These are phyloP conservation scores for Plasmodium blacklocki DNA, from an alignment of 169 alveolate species.

Conservation along the genomic window DNA sequence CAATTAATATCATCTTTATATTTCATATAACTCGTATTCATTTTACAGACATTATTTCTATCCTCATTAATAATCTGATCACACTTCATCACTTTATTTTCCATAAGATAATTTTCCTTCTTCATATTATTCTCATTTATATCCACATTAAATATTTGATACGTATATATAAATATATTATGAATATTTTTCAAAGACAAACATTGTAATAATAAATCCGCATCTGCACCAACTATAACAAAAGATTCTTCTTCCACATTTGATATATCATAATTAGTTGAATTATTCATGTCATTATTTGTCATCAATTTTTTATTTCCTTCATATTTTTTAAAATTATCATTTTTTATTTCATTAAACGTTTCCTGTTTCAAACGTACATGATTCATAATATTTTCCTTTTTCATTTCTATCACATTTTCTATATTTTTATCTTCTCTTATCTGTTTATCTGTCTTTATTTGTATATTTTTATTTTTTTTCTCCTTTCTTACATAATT, in stretches of 20 bases:
- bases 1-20: no score
- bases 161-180: conserved; percentile 77
- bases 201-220: conserved; percentile 79
- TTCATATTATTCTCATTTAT: neutral
- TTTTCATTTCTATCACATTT: neutral
- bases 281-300: no score
- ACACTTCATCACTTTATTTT: neutral
- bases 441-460: no score
- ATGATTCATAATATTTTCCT: neutral
- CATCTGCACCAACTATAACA: conserved; percentile 82
- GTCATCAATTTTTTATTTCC: neutral
- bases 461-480: neutral
- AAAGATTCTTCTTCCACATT: conserved; percentile 51
- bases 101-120: conserved; percentile 55
- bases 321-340: neutral
- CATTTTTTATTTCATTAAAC: neutral
- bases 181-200: conserved; percentile 74
- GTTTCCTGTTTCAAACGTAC: neutral
- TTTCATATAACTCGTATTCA: no score
- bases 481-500: conserved; percentile 7
- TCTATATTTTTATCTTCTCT: neutral
- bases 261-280: no score
- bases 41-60: no score
- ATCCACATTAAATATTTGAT: conserved; percentile 48
- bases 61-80: no score